These are phyloP conservation scores for Pseudogymnoascus sp. DNA, from an alignment of 2,329 filamentous ascomycete species.

Conservation along the genomic window DNA sequence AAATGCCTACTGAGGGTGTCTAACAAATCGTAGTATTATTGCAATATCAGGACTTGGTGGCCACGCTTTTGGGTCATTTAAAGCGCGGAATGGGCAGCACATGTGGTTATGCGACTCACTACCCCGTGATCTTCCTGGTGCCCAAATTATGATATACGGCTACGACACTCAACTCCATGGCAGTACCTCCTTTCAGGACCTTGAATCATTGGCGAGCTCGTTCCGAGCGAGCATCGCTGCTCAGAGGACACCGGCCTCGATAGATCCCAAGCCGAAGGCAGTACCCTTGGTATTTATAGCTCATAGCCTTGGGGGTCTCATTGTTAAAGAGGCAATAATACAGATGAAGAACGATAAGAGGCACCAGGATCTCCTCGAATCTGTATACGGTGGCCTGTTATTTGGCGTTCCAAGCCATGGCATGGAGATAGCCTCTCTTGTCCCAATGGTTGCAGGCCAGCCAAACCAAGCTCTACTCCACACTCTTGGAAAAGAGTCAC, in stretches of 20 bases:
- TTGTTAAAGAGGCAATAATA: constrained; percentile 19
- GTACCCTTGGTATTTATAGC: constrained; percentile 17
- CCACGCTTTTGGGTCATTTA: neutral
- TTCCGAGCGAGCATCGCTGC: neutral
- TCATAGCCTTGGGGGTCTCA: constrained; percentile 20
- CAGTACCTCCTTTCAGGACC: neutral
- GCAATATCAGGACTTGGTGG: neutral
- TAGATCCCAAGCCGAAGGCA: neutral
- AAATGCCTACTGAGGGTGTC: neutral
- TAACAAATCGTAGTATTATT: neutral
- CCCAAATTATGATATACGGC: constrained; percentile 1
- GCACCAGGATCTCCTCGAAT: neutral
- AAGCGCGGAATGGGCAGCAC: neutral
- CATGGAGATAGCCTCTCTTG: constrained; percentile 14
- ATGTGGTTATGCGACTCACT: constrained; percentile 5
- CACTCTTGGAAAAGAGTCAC: constrained; percentile 10
- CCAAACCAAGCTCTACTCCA: constrained; percentile 12
- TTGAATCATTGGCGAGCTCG: neutral
- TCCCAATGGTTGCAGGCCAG: constrained; percentile 13
- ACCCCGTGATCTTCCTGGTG: neutral
- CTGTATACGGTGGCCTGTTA: constrained; percentile 13
- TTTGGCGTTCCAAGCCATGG: constrained; percentile 16
- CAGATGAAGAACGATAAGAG: constrained; percentile 8
- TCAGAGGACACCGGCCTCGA: neutral
- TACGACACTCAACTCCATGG: neutral